Percentiles rank a stretch among this genome's conserved stretches.
Evolutionary conservation across 2,329 filamentous ascomycete species (phyloP).

Genomic region (Clarireedia homoeocarpa): DNA sequence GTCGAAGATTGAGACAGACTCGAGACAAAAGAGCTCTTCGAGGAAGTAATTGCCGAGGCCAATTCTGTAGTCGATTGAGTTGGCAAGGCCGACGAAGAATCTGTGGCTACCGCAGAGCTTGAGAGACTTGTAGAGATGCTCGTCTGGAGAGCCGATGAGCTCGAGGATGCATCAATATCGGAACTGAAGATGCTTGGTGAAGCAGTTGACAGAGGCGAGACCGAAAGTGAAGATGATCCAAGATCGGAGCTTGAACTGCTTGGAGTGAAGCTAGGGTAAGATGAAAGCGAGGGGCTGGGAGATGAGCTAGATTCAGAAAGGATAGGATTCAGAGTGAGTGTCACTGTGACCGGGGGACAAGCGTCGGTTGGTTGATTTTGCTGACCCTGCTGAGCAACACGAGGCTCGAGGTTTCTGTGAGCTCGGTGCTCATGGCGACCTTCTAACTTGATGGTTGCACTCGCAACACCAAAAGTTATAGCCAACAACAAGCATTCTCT

Average conservation of each 20-base stretch:
- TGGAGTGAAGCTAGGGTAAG: too few species aligned
- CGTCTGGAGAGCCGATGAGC: neutral
- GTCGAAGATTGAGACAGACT: neutral
- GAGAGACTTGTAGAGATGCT: neutral
- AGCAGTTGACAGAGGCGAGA: neutral
- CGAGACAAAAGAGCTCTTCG: neutral
- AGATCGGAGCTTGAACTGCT: too few species aligned
- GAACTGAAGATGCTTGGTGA: neutral
- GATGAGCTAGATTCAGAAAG: too few species aligned
- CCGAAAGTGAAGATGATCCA: too few species aligned
- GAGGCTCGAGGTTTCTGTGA: neutral
- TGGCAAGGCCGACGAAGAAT: neutral
- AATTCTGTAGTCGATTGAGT: neutral
- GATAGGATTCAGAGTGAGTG: too few species aligned
- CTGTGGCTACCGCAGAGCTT: neutral
- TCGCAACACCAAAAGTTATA: constrained; percentile 5
- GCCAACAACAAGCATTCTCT: constrained; percentile 3
- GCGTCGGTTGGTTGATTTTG: neutral
- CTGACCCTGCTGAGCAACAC: neutral
- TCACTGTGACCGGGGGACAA: neutral
- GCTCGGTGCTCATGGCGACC: neutral
- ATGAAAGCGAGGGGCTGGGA: too few species aligned
- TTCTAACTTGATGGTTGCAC: constrained; percentile 7
- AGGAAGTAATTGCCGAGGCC: neutral
- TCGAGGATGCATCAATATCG: neutral